phyloP scores from a whole-genome alignment of 1,139 yeast genomes.

The Geotrichum phurueaensis region DNA sequence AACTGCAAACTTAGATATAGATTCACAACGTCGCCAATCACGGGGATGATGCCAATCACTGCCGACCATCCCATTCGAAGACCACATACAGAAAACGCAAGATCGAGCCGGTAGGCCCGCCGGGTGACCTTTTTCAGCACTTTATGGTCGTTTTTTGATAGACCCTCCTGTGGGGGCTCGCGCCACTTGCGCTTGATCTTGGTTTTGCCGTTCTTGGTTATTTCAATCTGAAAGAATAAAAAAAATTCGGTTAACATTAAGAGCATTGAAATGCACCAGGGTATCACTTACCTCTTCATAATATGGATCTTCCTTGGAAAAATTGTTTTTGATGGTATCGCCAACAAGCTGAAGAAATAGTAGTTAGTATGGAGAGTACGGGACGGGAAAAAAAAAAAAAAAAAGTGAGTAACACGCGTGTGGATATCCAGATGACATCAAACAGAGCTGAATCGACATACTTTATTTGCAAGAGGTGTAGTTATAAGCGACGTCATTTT shows the following conservation, averaged over 20 bases:
- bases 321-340: background rate
- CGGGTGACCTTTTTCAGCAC: slow-evolving; percentile 50
- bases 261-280: background rate
- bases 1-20: slow-evolving; percentile 46
- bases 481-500: slow-evolving; percentile 3
- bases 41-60: slow-evolving; percentile 61
- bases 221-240: slow-evolving; percentile 20
- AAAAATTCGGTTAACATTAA: background rate
- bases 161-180: slow-evolving; percentile 45
- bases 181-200: slow-evolving; percentile 28
- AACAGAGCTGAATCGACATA: background rate
- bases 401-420: background rate
- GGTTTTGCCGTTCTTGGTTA: slow-evolving; percentile 23
- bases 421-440: background rate
- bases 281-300: slow-evolving; percentile 7
- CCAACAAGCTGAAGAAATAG: background rate
- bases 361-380: background rate
- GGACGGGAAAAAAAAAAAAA: background rate
- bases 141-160: slow-evolving; percentile 50
- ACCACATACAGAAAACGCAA: slow-evolving; percentile 58
- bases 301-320: slow-evolving; percentile 10
- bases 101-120: slow-evolving; percentile 58
- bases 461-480: slow-evolving; percentile 6
- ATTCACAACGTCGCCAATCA: slow-evolving; percentile 53
- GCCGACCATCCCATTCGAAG: slow-evolving; percentile 69